Conservation (phyloP, 164 flowering plant species). For the Saururus chinensis region DNA sequence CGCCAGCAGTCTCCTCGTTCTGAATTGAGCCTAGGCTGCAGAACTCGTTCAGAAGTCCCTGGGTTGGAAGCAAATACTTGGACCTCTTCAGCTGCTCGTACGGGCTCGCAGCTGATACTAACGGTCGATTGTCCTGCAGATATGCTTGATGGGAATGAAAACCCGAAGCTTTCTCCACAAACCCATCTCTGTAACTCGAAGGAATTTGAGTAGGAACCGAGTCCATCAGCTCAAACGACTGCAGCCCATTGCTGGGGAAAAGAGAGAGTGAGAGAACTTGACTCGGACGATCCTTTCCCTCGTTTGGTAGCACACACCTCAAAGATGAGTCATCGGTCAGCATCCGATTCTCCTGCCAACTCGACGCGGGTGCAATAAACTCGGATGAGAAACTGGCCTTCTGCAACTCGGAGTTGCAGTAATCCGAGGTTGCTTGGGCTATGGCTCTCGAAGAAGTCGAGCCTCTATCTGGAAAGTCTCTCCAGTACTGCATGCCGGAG, state of each 20-base stretch:
- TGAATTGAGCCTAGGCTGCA: constrained; percentile 54
- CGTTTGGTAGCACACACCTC: constrained; percentile 48
- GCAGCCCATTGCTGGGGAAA: constrained; percentile 37
- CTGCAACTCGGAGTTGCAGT: constrained; percentile 10
- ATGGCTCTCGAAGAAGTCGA: not conserved
- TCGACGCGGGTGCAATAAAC: constrained; percentile 14
- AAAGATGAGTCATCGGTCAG: constrained; percentile 17
- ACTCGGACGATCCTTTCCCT: constrained; percentile 53
- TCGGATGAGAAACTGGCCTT: constrained; percentile 10
- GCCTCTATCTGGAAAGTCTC: constrained; percentile 5
- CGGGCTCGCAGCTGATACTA: not conserved
- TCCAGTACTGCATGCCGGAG: constrained; percentile 22
- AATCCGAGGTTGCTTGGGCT: constrained; percentile 3
- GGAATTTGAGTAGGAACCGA: constrained; percentile 11
- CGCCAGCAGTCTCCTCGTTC: not conserved
- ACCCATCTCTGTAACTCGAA: constrained; percentile 21
- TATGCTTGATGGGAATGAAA: constrained; percentile 10
- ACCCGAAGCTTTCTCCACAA: constrained; percentile 20
- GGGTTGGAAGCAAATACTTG: constrained; percentile 70
- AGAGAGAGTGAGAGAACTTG: constrained; percentile 79
- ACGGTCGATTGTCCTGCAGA: constrained; percentile 1
- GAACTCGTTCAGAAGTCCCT: constrained; percentile 76
- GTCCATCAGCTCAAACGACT: constrained; percentile 56
- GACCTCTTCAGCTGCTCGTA: constrained; percentile 41
- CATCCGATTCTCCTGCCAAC: constrained; percentile 14